Evolutionary conservation across 2,329 filamentous ascomycete genomes (phyloP).

Genomic region (Aspergillus latus): DNA sequence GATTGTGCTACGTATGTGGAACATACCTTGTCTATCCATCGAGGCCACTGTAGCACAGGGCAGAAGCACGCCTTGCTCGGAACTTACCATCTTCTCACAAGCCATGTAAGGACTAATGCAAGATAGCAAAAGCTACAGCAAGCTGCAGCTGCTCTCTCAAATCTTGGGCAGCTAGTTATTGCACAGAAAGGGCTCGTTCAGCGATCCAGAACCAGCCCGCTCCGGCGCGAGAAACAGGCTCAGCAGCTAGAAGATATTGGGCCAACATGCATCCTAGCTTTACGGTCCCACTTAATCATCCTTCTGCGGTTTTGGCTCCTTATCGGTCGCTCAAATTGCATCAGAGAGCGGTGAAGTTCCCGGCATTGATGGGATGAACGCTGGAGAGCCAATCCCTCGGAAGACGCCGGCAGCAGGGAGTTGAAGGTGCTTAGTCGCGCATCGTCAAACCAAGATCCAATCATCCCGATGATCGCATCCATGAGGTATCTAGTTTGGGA

Average conservation of each 20-base stretch:
- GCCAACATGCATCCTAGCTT: slow-evolving; percentile 22
- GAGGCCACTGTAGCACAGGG: slow-evolving; percentile 14
- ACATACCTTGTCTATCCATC: slow-evolving; percentile 10
- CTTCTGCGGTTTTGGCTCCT: slow-evolving; percentile 20
- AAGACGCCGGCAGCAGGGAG: slow-evolving; percentile 24
- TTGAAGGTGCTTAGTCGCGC: slow-evolving; percentile 10
- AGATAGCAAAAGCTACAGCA: slow-evolving; percentile 22
- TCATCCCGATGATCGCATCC: slow-evolving; percentile 16
- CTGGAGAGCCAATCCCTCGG: slow-evolving; percentile 26
- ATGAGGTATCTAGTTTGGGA: slow-evolving; percentile 14
- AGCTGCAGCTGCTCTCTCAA: slow-evolving; percentile 19
- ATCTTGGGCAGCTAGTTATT: slow-evolving; percentile 19
- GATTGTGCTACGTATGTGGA: slow-evolving; percentile 7
- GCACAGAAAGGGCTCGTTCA: slow-evolving; percentile 21
- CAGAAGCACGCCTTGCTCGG: slow-evolving; percentile 16
- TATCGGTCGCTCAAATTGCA: slow-evolving; percentile 24
- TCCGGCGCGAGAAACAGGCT: slow-evolving; percentile 20
- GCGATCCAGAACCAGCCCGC: slow-evolving; percentile 18
- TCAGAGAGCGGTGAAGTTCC: slow-evolving; percentile 28
- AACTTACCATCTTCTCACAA: slow-evolving; percentile 19
- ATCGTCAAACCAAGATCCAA: slow-evolving; percentile 12
- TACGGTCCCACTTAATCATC: slow-evolving; percentile 22
- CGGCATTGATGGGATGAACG: slow-evolving; percentile 20
- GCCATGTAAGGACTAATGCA: slow-evolving; percentile 25
- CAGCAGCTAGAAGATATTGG: slow-evolving; percentile 22